These are phyloP conservation scores for Diaporthe destruens DNA, from an alignment of 2,329 filamentous ascomycete species.

Conservation along the genomic window DNA sequence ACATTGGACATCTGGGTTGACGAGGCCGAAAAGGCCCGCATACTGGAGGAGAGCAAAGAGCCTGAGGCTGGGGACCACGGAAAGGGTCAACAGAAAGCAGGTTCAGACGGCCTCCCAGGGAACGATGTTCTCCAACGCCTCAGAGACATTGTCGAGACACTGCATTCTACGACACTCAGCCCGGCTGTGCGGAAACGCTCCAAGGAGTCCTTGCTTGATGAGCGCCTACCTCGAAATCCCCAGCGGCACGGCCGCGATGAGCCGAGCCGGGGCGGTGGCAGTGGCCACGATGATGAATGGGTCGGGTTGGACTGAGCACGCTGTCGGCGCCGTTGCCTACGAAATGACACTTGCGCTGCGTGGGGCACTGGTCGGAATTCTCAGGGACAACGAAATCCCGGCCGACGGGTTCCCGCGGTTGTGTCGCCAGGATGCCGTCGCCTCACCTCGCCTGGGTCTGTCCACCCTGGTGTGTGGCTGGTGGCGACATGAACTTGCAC, in stretches of 20 bases:
- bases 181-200: slow-evolving; percentile 80
- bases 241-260: slow-evolving; percentile 55
- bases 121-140: slow-evolving; percentile 65
- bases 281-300: slow-evolving; percentile 70
- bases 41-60: slow-evolving; percentile 57
- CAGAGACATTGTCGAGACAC: slow-evolving; percentile 66
- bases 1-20: slow-evolving; percentile 92
- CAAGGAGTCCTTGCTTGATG: slow-evolving; percentile 78
- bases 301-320: slow-evolving; percentile 73
- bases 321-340: not conserved
- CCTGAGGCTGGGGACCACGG: slow-evolving; percentile 51
- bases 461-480: not conserved
- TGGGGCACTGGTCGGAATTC: not conserved
- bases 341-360: slow-evolving; percentile 17
- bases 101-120: slow-evolving; percentile 49
- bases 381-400: not conserved
- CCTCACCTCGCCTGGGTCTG: not conserved
- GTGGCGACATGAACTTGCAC: not conserved
- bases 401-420: not conserved
- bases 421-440: not conserved
- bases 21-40: slow-evolving; percentile 80
- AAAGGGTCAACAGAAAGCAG: slow-evolving; percentile 52
- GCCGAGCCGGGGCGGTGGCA: slow-evolving; percentile 49
- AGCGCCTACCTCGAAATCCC: slow-evolving; percentile 75
- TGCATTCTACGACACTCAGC: slow-evolving; percentile 70